Evolutionary conservation across 2,329 filamentous ascomycete species (phyloP), one percentile per base, ranked within the genome.

Genomic region (Colletotrichum abscissum): DNA sequence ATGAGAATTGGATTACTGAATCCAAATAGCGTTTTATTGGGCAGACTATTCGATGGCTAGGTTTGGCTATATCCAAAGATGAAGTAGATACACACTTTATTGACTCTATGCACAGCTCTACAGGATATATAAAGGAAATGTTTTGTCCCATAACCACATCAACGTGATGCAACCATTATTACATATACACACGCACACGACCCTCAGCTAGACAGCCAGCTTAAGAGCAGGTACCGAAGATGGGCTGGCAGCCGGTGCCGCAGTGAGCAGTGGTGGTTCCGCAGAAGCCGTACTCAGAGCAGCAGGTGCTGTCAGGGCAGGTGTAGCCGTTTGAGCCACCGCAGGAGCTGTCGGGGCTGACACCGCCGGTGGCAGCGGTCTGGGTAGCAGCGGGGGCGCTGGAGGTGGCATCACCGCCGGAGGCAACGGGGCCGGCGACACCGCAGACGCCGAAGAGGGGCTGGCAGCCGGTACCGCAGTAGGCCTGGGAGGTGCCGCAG

Each of bases 401-500:
- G 56, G 63, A n/a, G 22, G 68, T 57, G 19, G 30, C 52, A 38
- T 26, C 33, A 30, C 55, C 59, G 26, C 56, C 63, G 46, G 66
- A 73, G 56, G 70, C 38, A 24, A 30, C 69, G 22, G 69, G 59
- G n/a, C 55, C 57, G 14, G 74, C 38, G n/a, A 59, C 73, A 8
- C 71, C 67, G 62, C 76, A 77, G 35, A 68, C 60, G n/a, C 76
- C 76, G 63, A 76, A 77, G 19, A 69, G 30, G 1, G 70, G 62
- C 64, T 77, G 72, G 63, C 75, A 77, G 19, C 65, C 72, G n/a
- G 69, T 33, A 19, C 72, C 72, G 64, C 76, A 77, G 76, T 76
- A 76, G 22, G 64, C 49, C 38, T 62, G 30, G 14, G 71, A 74
- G 19, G 63, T 42, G 6, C 76, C 76, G 66, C 76, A 77, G 69